Evolutionary conservation across 1,139 yeast species (phyloP).

Genomic region (Spathaspora sp.): DNA sequence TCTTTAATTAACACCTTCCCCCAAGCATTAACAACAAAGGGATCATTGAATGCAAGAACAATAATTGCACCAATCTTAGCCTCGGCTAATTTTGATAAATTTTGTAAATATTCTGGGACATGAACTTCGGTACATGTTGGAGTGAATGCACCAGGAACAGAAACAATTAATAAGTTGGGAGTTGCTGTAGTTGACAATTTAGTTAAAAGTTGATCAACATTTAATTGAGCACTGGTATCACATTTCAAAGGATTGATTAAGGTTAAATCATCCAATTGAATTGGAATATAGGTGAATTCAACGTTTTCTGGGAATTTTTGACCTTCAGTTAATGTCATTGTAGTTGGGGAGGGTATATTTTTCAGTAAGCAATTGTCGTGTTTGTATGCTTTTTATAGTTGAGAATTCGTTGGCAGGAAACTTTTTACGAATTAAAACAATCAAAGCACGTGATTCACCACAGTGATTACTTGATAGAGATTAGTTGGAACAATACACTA

Average conservation of each 20-base stretch:
- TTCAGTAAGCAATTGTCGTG: too few species aligned
- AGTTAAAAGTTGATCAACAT: constrained; percentile 20
- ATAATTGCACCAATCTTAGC: constrained; percentile 70
- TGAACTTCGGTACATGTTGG: constrained; percentile 85
- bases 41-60: constrained; percentile 71
- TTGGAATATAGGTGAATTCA: constrained; percentile 58
- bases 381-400: not conserved
- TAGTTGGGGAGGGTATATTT: too few species aligned
- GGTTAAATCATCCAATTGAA: constrained; percentile 33
- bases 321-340: constrained; percentile 20
- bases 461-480: not conserved
- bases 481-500: not conserved
- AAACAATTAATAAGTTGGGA: constrained; percentile 60
- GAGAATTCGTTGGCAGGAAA: not conserved
- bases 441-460: constrained; percentile 1
- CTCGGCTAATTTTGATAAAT: constrained; percentile 48
- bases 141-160: constrained; percentile 92
- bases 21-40: constrained; percentile 85
- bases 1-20: constrained; percentile 57
- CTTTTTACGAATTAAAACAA: not conserved
- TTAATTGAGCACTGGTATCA: constrained; percentile 33
- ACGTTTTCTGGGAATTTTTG: constrained; percentile 51
- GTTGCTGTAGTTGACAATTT: constrained; percentile 24
- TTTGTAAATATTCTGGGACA: constrained; percentile 68
- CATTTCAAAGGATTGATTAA: constrained; percentile 49